Conservation (phyloP, 176 grass and related monocot species). For the Lolium perenne region DNA sequence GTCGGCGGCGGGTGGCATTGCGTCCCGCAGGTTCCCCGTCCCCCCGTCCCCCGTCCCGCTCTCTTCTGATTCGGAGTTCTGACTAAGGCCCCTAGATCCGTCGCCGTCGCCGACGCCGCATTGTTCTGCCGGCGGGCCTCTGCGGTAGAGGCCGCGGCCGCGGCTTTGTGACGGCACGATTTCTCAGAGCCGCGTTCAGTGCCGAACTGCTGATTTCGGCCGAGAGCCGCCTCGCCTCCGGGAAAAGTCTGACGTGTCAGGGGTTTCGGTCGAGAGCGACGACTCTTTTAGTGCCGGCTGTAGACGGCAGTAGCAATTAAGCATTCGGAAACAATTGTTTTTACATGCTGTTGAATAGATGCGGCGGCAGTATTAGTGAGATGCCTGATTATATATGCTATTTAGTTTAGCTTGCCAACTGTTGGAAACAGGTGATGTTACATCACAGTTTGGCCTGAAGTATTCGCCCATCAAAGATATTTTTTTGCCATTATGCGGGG, state of each 20-base stretch:
- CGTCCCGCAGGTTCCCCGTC: neutral
- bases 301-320: neutral
- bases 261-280: no score
- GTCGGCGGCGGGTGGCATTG: neutral
- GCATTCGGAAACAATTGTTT: neutral
- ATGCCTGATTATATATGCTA: constrained; percentile 22
- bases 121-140: neutral
- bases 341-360: neutral
- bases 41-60: neutral
- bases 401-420: neutral
- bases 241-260: neutral
- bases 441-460: neutral
- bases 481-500: neutral
- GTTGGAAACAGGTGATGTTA: neutral
- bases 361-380: neutral
- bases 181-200: neutral
- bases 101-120: constrained; percentile 5
- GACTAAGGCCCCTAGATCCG: constrained; percentile 31
- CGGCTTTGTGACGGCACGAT: neutral
- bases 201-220: neutral
- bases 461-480: no score
- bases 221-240: neutral
- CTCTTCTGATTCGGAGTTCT: neutral
- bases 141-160: neutral
- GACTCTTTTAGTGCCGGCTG: neutral